Percentiles rank a stretch among this genome's conserved stretches.
phyloP scores from a whole-genome alignment of 2,329 filamentous ascomycete species.

The Sclerotiophoma versabilis region DNA sequence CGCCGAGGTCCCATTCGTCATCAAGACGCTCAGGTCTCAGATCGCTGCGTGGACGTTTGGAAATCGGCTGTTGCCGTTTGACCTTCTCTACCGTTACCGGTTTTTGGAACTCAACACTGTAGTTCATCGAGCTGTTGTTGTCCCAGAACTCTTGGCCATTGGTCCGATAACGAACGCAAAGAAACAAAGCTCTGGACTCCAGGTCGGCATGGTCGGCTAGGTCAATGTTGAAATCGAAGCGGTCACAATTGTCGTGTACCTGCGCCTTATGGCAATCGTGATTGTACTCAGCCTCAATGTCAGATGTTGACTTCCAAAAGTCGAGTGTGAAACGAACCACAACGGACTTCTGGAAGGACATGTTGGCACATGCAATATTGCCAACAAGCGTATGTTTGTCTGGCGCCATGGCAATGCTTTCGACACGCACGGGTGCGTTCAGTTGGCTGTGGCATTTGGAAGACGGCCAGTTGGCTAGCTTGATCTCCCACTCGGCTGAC shows the following conservation, averaged over 20 bases:
- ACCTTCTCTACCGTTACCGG: slow-evolving; percentile 80
- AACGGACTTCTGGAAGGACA: slow-evolving; percentile 87
- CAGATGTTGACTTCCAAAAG: slow-evolving; percentile 98
- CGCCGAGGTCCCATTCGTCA: slow-evolving; percentile 71
- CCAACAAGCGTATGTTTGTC: slow-evolving; percentile 90
- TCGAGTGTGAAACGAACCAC: slow-evolving; percentile 95
- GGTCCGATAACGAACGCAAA: slow-evolving; percentile 88
- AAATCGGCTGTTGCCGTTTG: too few species aligned
- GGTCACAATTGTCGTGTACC: slow-evolving; percentile 73
- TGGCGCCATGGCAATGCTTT: slow-evolving; percentile 83
- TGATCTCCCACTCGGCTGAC: slow-evolving; percentile 83
- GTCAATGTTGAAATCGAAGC: slow-evolving; percentile 94
- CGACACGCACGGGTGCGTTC: slow-evolving; percentile 75
- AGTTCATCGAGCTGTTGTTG: slow-evolving; percentile 87
- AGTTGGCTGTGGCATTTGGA: slow-evolving; percentile 67
- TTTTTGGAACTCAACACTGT: slow-evolving; percentile 95
- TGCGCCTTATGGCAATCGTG: slow-evolving; percentile 76
- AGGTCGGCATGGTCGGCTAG: slow-evolving; percentile 89
- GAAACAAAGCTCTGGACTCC: slow-evolving; percentile 88
- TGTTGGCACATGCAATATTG: slow-evolving; percentile 82
- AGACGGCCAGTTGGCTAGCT: slow-evolving; percentile 80
- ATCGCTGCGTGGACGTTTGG: too few species aligned
- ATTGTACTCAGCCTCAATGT: slow-evolving; percentile 87
- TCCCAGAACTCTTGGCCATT: slow-evolving; percentile 92
- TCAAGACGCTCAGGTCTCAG: slow-evolving; percentile 62